Evolutionary conservation across 192 early-diverging fungal genomes (phyloP), one percentile per base, ranked within the genome.

Genomic region (Backusella morwellensis): DNA sequence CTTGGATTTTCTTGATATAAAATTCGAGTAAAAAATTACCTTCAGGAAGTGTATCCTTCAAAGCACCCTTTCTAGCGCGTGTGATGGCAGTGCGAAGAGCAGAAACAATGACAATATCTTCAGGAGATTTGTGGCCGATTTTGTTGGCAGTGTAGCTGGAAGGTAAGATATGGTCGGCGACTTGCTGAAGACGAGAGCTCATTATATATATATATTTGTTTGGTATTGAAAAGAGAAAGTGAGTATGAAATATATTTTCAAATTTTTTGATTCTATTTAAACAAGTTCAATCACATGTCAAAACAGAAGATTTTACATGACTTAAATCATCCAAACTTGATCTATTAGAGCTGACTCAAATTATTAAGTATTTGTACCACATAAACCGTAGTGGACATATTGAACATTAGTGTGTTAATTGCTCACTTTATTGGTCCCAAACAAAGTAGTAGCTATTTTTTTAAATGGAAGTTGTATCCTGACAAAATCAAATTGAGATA

Each of bases 31-130:
- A 26, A 59, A 59, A 23, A 2, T 21, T 70, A 76, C 75, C 90
- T 76, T 88, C 87, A 52, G 93, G 92, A 29, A 94, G 91, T 66
- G 95, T 93, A 78, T 97, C 97, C 84, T 93, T 95, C 92, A 98
- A 96, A 23, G 85, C 91, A 68, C 97, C 97, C 86, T 95, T 95
- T 81, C 93, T 91, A n/a, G 93, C 96, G 74, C 94, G 93, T 75
- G 92, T 93, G 52, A 98, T 93, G 32, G 96, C 89, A 12, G 95
- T 94, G 77, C 97, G 95, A 75, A 95, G 86, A 19, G 97, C 97
- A 7, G 91, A 86, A 73, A 97, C 94, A 72, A 98, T 96, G 4
- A 98, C 97, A 5, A 98, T 90, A 83, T 98, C 97, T 75, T 98
- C 94, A 52, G 93, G 92, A 75, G 83, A 87, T 89, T 97, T 95